Percentiles rank a stretch among this genome's conserved stretches.
Conservation (phyloP, 2,329 filamentous ascomycete species). For the Fusarium musae region DNA sequence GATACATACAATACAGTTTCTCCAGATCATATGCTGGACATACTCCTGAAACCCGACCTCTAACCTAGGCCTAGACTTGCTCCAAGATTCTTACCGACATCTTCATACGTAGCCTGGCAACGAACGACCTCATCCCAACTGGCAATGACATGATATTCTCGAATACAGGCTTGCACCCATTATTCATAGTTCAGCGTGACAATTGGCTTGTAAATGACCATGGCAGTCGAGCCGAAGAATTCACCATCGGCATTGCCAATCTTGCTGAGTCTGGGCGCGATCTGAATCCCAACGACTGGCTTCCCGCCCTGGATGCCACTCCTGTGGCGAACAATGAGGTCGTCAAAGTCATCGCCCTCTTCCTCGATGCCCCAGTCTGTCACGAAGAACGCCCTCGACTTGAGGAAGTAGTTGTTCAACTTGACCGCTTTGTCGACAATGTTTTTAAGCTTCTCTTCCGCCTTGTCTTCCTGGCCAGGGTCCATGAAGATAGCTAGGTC, state of each 20-base stretch:
- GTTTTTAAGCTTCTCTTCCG: background rate
- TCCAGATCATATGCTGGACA: background rate
- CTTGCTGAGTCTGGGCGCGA: slow-evolving; percentile 26
- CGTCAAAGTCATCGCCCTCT: background rate
- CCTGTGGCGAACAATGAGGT: background rate
- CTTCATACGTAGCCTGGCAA: background rate
- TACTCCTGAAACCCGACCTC: background rate
- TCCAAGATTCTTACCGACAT: background rate
- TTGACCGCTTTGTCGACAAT: slow-evolving; percentile 8
- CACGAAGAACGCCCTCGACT: slow-evolving; percentile 26
- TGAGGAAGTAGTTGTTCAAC: slow-evolving; percentile 16
- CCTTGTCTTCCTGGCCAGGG: background rate
- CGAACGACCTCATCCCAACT: background rate
- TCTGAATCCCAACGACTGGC: slow-evolving; percentile 2
- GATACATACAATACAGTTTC: background rate
- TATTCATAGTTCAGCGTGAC: slow-evolving; percentile 1
- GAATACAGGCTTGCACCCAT: background rate
- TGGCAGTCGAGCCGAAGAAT: background rate
- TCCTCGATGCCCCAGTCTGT: background rate
- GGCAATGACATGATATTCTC: background rate
- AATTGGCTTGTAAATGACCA: slow-evolving; percentile 9
- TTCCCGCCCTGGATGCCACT: background rate
- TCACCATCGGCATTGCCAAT: slow-evolving; percentile 26
- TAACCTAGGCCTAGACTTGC: background rate
- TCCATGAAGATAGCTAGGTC: slow-evolving; percentile 22